Conservation (phyloP, 1,139 yeast genomes). For the Arxiozyma slooffiae region DNA sequence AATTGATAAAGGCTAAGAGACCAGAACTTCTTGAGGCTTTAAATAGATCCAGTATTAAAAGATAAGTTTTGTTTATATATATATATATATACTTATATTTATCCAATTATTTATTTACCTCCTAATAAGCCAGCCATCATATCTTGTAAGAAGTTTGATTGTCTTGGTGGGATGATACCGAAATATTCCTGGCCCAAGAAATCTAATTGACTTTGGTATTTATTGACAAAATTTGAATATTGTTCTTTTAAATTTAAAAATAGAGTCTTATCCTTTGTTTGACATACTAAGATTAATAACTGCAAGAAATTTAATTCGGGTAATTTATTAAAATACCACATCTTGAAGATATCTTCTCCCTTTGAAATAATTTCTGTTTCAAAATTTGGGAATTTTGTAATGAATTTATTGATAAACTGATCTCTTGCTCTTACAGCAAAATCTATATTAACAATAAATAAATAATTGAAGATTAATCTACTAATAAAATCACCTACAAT, state of each 20-base stretch:
- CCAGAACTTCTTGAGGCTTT: constrained; percentile 63
- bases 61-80: neutral
- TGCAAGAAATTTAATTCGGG: constrained; percentile 59
- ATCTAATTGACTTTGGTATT: constrained; percentile 38
- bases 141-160: constrained; percentile 64
- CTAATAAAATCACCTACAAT: constrained; percentile 47
- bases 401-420: constrained; percentile 32
- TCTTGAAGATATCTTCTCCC: constrained; percentile 15
- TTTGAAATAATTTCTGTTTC: constrained; percentile 17
- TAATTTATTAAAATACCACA: constrained; percentile 26
- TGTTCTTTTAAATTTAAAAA: constrained; percentile 46
- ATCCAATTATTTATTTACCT: constrained; percentile 17
- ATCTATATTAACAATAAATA: constrained; percentile 53
- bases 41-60: constrained; percentile 32
- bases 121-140: constrained; percentile 75
- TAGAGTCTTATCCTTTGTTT: constrained; percentile 42
- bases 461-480: constrained; percentile 62
- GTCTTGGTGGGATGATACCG: constrained; percentile 49
- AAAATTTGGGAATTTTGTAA: constrained; percentile 20
- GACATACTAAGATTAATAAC: constrained; percentile 53
- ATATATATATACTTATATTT: neutral
- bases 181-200: constrained; percentile 48
- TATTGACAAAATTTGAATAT: constrained; percentile 35
- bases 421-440: constrained; percentile 40
- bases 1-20: constrained; percentile 49